Percentiles rank a stretch among this genome's conserved stretches.
Evolutionary conservation across 2,329 filamentous ascomycete genomes (phyloP).

Genomic region (Helotiales sp.): DNA sequence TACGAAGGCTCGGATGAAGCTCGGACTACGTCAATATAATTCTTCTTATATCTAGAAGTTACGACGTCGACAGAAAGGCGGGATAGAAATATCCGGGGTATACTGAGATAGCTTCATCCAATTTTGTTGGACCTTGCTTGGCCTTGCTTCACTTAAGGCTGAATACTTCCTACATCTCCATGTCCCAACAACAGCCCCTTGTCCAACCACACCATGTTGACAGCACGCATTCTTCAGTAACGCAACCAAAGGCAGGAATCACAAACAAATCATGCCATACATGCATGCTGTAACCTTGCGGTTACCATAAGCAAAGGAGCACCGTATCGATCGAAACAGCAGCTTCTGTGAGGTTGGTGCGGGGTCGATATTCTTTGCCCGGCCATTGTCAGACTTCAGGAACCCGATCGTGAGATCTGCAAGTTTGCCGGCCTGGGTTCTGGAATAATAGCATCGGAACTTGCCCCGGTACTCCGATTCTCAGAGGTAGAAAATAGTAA

Average conservation of each 20-base stretch:
- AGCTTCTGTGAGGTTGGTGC: slow-evolving; percentile 4
- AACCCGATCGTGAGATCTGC: neutral
- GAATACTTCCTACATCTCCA: neutral
- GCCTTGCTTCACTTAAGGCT: slow-evolving; percentile 5
- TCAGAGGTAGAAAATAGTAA: neutral
- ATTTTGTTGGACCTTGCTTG: no score
- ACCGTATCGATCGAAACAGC: neutral
- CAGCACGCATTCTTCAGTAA: neutral
- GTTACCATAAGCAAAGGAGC: neutral
- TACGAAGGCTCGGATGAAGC: neutral
- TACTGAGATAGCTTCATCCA: no score
- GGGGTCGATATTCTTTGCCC: neutral
- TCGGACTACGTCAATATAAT: neutral
- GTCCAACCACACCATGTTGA: neutral
- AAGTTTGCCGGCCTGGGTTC: neutral
- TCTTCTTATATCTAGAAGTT: no score
- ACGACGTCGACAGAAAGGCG: no score
- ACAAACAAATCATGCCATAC: neutral
- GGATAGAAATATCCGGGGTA: neutral
- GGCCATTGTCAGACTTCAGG: neutral
- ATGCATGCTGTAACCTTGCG: neutral
- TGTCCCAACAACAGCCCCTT: neutral
- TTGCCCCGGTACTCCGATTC: neutral
- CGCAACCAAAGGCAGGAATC: neutral
- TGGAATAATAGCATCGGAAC: neutral